phyloP scores from a whole-genome alignment of 768 basidiomycete species.

The Neoboletus magnificus region DNA sequence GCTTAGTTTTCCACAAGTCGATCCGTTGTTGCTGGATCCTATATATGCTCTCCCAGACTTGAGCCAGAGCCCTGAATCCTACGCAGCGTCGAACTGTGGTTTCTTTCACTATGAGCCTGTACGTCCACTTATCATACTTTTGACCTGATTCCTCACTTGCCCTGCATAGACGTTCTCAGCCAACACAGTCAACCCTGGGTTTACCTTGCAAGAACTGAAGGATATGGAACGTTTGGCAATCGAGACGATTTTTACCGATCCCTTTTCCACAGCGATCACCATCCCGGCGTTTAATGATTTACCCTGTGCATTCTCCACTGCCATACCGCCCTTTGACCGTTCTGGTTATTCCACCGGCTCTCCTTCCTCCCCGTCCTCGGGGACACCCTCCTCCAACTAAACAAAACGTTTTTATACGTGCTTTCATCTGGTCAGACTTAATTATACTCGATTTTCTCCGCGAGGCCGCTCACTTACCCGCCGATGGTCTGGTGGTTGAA shows the following conservation, averaged over 20 bases:
- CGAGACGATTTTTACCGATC: conserved; percentile 24
- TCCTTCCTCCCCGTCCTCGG: conserved; percentile 12
- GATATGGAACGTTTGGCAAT: conserved; percentile 18
- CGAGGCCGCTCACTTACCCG: neutral
- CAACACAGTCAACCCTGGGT: neutral
- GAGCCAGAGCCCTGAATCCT: conserved; percentile 1
- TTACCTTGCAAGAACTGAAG: conserved; percentile 9
- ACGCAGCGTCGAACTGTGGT: neutral
- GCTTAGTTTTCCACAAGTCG: conserved; percentile 9
- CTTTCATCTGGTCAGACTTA: neutral
- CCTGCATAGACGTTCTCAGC: neutral
- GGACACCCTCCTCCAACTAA: conserved; percentile 2
- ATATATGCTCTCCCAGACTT: neutral
- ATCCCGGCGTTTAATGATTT: neutral
- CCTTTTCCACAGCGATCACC: conserved; percentile 13
- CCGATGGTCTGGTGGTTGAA: neutral
- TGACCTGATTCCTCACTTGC: neutral
- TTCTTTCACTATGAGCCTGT: conserved; percentile 18
- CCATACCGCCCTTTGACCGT: conserved; percentile 22
- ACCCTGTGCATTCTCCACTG: neutral
- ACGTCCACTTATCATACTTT: neutral
- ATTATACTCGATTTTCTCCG: neutral
- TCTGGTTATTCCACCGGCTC: conserved; percentile 9
- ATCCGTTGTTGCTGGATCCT: conserved; percentile 2
- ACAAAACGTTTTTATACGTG: neutral